Evolutionary conservation across 2,329 filamentous ascomycete genomes (phyloP), one percentile per base, ranked within the genome.

Genomic region (Trichoderma sp.): DNA sequence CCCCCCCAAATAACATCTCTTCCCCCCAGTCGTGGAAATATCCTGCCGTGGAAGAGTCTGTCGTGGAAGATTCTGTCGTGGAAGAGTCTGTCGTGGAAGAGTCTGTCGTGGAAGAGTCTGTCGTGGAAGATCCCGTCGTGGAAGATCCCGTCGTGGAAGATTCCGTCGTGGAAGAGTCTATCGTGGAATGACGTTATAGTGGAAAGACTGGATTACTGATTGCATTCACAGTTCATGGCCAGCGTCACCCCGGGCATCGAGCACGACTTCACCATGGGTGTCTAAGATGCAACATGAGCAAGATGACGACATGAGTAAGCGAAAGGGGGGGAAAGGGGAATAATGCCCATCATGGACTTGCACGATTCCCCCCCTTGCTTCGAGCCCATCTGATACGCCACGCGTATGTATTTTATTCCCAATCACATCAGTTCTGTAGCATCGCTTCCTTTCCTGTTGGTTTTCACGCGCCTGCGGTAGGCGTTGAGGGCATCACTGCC

Each of bases 191-290:
- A n/a, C n/a, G n/a, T n/a, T n/a, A n/a, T n/a, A n/a, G n/a, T n/a
- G 26, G 6, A 28, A 28, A 15, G n/a, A 17, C 34, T 26, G 41
- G 17, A 19, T 34, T 51, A 14, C 47, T 47, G 26, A 60, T 44
- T 21, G 7, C 3, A 10, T 19, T 57, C 6, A 34, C 63, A 85
- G 84, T 92, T 92, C 77, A 91, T 92, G 81, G 88, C 90, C 41
- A 95, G 90, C 72, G 95, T 99, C 51, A 98, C 94, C 17, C 95
- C 95, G 6, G 93, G 93, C 55, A 98, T 99, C 77, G 94, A 98
- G 79, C 92, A 97, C 77, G 94, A 98, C 76, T 97, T 96, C 77
- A 98, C 94, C 0, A 97, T 97, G 93, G 91, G 92, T 6, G 89
- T 97, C 45, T 97, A 82, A 82, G 19, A 5, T 9, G 34, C 34